Base-by-base conservation (phyloP, 23 red algal species). In the Gracilaria domingensis region DNA sequence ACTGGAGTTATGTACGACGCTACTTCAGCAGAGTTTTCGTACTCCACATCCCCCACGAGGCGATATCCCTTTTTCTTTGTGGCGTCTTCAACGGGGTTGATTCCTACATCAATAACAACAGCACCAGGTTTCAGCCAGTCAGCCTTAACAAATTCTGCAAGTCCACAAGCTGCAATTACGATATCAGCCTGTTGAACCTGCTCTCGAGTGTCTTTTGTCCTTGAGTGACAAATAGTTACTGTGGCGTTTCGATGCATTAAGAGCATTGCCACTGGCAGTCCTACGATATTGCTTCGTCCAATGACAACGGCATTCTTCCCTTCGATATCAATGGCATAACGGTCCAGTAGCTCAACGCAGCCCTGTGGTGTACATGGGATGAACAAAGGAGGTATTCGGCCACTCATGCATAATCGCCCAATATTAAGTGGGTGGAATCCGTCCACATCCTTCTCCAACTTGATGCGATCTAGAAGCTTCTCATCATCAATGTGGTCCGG, bases 231-330 rank as follows among this genome's bases (percentile, higher is more conserved):
- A 12, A 98, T 89, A 11, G 85, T 98, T 21, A 98, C 95, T 86
- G 95, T 98, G 0, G 95, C 95, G 72, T 98, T 95, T 16, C 82
- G 50, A 33, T 94, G 91, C 80, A 94, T 58, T 20, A 98, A 62
- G 0, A 98, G 65, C 86, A 98, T 79, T 35, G 95, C 88, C 56
- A 95, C 92, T 12, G 95, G 95, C 23, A 98, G 84, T 20, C 95
- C 95, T 50, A 98, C 95, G n/a, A 98, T 98, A 79, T 98, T 98
- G 48, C 95, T 98, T 38, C 95, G 81, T n/a, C 95, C 95, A 24
- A 98, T 82, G 2, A 98, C 88, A n/a, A 98, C 95, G 26, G 82
- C 95, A 51, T 66, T 77, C 74, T 92, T 91, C 4, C 91, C 95
- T 30, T 80, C 92, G 7, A 95, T 86, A 8, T 81, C 85, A 49